Percentiles rank a stretch among this genome's conserved stretches.
Evolutionary conservation across 139 green algal species (phyloP).

Genomic region (Chlamydomonas incerta): DNA sequence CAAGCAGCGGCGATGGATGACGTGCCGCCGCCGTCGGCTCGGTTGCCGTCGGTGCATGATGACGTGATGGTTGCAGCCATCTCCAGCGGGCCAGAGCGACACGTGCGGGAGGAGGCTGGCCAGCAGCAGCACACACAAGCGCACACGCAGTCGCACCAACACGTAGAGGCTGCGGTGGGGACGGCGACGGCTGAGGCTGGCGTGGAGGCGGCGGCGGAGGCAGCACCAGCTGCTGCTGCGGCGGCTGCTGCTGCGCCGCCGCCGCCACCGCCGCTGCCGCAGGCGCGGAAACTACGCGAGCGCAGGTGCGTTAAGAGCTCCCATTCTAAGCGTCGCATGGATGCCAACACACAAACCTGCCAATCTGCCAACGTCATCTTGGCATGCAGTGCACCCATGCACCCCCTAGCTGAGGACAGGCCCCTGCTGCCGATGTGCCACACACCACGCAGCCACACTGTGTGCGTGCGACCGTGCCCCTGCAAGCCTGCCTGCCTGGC

Average conservation of each 20-base stretch:
- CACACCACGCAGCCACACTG: no score
- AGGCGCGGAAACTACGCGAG: slow-evolving; percentile 48
- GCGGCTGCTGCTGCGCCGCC: background rate
- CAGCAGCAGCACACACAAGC: slow-evolving; percentile 2
- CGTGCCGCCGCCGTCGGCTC: background rate
- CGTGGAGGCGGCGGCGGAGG: background rate
- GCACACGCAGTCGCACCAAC: no score
- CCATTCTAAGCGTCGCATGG: no score
- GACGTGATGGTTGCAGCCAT: slow-evolving; percentile 38
- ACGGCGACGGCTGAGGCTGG: background rate
- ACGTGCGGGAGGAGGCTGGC: background rate
- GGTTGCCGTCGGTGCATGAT: slow-evolving; percentile 27
- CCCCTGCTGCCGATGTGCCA: no score
- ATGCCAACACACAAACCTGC: no score
- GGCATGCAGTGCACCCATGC: no score
- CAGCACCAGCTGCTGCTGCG: background rate
- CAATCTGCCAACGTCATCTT: no score
- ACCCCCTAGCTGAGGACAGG: no score
- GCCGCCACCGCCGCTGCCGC: background rate
- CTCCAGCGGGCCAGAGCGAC: no score
- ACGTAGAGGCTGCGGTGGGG: no score
- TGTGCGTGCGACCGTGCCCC: no score
- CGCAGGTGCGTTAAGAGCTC: slow-evolving; percentile 47
- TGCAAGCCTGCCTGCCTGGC: no score
- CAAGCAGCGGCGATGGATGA: background rate